These are phyloP conservation scores for Paratinospora sagittata DNA, from an alignment of 164 flowering plant genomes.

Conservation along the genomic window DNA sequence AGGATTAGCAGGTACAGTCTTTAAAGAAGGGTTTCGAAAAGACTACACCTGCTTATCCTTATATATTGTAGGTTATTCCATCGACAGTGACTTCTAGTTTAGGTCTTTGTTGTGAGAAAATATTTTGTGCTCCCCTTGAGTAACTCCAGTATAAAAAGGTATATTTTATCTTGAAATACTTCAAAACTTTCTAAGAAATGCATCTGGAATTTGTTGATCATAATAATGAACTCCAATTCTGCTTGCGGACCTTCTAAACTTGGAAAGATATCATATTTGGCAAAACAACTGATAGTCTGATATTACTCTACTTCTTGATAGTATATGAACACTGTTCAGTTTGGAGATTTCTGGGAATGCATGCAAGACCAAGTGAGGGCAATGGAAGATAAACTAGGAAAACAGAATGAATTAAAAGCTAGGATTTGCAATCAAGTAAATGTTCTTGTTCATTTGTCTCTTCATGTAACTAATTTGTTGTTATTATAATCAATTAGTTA, in stretches of 20 bases:
- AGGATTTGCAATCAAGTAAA: no score
- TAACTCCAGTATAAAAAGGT: not conserved
- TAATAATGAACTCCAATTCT: not conserved
- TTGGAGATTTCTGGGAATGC: no score
- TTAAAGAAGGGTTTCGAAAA: slow-evolving; percentile 6
- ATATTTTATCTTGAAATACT: not conserved
- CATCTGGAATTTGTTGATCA: not conserved
- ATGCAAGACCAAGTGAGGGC: no score
- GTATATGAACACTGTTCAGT: not conserved
- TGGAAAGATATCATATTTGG: not conserved
- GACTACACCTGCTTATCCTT: not conserved
- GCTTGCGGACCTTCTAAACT: not conserved
- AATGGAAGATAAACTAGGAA: no score
- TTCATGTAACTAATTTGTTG: no score
- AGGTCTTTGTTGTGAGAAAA: not conserved
- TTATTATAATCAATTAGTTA: no score
- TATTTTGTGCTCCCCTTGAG: not conserved
- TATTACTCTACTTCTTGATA: not conserved
- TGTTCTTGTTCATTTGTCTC: no score
- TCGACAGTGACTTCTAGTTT: not conserved
- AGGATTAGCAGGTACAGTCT: not conserved
- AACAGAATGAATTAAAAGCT: no score
- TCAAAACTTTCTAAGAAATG: not conserved
- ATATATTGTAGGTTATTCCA: not conserved
- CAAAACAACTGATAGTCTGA: not conserved